phyloP scores from a whole-genome alignment of 306 rosid species.

The Betula pendula region DNA sequence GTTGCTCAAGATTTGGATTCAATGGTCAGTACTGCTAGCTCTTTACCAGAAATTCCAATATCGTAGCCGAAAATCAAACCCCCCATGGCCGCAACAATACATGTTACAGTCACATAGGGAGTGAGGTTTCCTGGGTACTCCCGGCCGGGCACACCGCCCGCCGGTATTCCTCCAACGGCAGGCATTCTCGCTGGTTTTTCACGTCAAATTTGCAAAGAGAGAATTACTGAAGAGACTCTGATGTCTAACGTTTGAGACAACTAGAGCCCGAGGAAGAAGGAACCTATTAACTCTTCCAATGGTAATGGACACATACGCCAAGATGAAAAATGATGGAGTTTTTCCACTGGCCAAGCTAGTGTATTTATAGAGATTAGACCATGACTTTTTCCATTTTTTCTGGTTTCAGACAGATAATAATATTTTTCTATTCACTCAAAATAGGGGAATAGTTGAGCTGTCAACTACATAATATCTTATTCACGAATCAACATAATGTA shows the following conservation, averaged over 20 bases:
- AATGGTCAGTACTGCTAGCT: too few species aligned
- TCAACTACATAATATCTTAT: conserved; percentile 8
- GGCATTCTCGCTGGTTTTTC: conserved; percentile 49
- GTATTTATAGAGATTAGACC: conserved; percentile 21
- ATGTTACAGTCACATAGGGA: conserved; percentile 60
- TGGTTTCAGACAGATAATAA: conserved; percentile 15
- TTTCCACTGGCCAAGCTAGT: conserved; percentile 1
- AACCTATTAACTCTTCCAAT: background rate
- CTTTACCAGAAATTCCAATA: conserved; percentile 86
- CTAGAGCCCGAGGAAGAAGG: background rate
- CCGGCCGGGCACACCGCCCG: conserved; percentile 30
- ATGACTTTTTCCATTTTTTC: background rate
- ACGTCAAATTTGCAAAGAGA: background rate
- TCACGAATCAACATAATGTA: background rate
- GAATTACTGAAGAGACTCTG: background rate
- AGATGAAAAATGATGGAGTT: conserved; percentile 5
- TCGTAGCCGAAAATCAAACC: conserved; percentile 96
- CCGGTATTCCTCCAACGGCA: conserved; percentile 51
- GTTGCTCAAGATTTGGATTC: background rate
- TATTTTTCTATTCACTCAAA: background rate
- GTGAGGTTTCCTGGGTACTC: conserved; percentile 83
- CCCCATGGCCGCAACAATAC: conserved; percentile 94
- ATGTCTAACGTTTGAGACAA: background rate
- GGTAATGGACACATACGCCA: background rate
- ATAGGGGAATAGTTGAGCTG: conserved; percentile 32